A percentile compares a stretch with the other conserved stretches of the same genome.
These are phyloP conservation scores for Wallacemonas sp. DNA, from an alignment of 208 protist genomes.

Conservation along the genomic window DNA sequence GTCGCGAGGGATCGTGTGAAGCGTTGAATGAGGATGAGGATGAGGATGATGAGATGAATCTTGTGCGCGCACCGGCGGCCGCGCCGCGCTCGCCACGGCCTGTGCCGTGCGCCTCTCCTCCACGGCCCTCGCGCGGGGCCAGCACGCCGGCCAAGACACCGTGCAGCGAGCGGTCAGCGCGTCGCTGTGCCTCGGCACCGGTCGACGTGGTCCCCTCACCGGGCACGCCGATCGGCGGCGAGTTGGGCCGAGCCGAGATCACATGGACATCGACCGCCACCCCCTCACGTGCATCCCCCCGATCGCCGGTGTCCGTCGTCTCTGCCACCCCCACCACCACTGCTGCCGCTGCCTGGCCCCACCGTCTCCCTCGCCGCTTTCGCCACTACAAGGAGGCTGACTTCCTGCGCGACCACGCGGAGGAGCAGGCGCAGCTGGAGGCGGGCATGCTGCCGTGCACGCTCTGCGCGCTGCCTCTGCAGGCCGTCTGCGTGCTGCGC, in stretches of 20 bases:
- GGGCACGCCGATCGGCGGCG: no score
- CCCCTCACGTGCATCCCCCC: no score
- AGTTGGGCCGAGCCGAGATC: no score
- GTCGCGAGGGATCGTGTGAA: not conserved
- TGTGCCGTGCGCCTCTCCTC: not conserved
- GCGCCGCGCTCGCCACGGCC: not conserved
- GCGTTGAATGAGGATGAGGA: not conserved
- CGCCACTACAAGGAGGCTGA: constrained; percentile 47
- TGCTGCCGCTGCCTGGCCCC: not conserved
- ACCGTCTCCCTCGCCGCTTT: constrained; percentile 36
- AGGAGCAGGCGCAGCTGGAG: constrained; percentile 41
- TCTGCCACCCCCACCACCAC: no score
- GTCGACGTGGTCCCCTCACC: no score
- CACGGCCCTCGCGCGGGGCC: not conserved
- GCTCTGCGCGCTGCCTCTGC: constrained; percentile 73
- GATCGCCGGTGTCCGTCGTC: no score
- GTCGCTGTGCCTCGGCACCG: constrained; percentile 1
- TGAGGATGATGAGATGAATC: not conserved
- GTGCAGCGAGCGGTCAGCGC: not conserved
- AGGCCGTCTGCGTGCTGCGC: constrained; percentile 52
- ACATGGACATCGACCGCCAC: no score
- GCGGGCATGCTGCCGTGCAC: constrained; percentile 59
- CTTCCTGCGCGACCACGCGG: constrained; percentile 46
- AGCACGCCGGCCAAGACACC: constrained; percentile 13
- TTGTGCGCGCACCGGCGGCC: not conserved